These are phyloP conservation scores for Skeletonema costatum DNA, from an alignment of 108 stramenopile genomes.

Conservation along the genomic window DNA sequence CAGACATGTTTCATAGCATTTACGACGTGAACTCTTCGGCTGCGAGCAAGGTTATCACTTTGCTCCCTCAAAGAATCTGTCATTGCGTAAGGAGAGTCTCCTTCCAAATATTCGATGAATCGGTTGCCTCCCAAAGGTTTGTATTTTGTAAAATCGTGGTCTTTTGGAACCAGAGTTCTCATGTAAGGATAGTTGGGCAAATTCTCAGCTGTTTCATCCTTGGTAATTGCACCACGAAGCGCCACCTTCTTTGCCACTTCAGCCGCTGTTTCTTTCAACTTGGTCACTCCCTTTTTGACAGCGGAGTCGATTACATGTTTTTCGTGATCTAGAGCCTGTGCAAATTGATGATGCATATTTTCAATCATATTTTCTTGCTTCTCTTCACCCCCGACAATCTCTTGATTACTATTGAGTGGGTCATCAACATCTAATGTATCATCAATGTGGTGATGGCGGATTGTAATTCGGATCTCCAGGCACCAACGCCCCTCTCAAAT, in stretches of 20 bases:
- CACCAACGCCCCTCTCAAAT: conserved; percentile 23
- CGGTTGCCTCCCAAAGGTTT: conserved; percentile 35
- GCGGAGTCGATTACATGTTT: not conserved
- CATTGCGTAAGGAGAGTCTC: conserved; percentile 22
- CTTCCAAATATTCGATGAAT: conserved; percentile 43
- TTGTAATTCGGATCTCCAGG: conserved; percentile 51
- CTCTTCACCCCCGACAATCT: conserved; percentile 16
- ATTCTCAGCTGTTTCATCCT: not conserved
- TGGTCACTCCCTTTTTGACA: not conserved
- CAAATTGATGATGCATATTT: conserved; percentile 21
- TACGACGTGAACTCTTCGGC: conserved; percentile 62
- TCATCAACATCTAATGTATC: conserved; percentile 22
- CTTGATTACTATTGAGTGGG: not conserved
- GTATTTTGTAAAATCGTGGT: conserved; percentile 30
- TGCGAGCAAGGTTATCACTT: conserved; percentile 54
- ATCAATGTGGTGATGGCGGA: conserved; percentile 46
- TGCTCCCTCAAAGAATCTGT: conserved; percentile 10
- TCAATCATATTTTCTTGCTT: conserved; percentile 12
- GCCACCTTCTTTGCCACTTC: conserved; percentile 18
- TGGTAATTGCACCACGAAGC: not conserved
- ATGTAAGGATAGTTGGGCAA: conserved; percentile 35
- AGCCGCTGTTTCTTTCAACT: conserved; percentile 15
- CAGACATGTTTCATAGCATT: conserved; percentile 83
- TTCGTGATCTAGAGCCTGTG: conserved; percentile 1
- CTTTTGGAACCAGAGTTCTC: conserved; percentile 10